A percentile compares a stretch with the other conserved stretches of the same genome.
phyloP scores from a whole-genome alignment of 108 stramenopile species.

The Nannochloropsis gaditana region DNA sequence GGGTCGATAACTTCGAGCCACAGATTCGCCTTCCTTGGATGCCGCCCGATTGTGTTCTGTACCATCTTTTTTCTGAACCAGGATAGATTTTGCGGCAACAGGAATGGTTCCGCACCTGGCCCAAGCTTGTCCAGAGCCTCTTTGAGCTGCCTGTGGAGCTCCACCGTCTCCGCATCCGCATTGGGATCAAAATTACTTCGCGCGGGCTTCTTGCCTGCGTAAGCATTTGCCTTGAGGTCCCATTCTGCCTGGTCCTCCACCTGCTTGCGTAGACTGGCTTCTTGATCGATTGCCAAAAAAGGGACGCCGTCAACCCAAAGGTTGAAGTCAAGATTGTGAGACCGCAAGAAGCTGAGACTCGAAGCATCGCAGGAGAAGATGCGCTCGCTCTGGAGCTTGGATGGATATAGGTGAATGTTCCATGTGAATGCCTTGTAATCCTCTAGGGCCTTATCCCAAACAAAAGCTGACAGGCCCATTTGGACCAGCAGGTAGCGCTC shows the following conservation, averaged over 20 bases:
- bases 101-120: not conserved
- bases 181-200: not conserved
- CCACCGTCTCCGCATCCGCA: constrained; percentile 4
- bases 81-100: not conserved
- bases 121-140: not conserved
- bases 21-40: not conserved
- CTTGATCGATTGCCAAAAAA: constrained; percentile 2
- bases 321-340: constrained; percentile 18
- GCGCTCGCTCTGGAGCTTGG: not conserved
- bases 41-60: not conserved
- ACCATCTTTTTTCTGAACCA: constrained; percentile 10
- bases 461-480: constrained; percentile 11
- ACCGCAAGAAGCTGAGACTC: not conserved
- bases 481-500: not conserved
- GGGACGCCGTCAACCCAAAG: not conserved
- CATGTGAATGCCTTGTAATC: constrained; percentile 14
- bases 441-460: not conserved
- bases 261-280: not conserved
- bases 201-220: not conserved
- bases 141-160: not conserved
- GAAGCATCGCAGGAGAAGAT: not conserved
- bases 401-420: constrained; percentile 11
- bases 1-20: not conserved
- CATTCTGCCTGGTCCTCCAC: not conserved
- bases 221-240: not conserved